These are phyloP conservation scores for Omphalotus olearius DNA, from an alignment of 1,284 basidiomycete genomes.

Conservation along the genomic window DNA sequence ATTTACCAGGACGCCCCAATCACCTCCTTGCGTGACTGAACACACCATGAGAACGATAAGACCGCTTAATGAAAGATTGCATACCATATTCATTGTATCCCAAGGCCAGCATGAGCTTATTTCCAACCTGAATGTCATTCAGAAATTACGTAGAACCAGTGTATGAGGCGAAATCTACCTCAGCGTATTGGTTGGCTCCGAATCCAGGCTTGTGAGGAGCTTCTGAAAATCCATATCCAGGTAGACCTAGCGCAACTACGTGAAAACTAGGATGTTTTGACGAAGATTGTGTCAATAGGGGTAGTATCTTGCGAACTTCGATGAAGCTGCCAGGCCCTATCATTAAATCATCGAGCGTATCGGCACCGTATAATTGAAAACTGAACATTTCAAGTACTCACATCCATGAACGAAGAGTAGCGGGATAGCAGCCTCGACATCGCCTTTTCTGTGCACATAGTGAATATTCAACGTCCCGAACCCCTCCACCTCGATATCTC, in stretches of 20 bases:
- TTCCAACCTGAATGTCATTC: conserved; percentile 28
- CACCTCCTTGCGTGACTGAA: conserved; percentile 43
- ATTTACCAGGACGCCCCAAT: conserved; percentile 13
- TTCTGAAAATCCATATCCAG: conserved; percentile 53
- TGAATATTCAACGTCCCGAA: conserved; percentile 8
- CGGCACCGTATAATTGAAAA: too few species aligned
- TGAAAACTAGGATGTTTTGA: conserved; percentile 52
- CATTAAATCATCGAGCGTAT: too few species aligned
- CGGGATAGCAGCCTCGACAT: conserved; percentile 33
- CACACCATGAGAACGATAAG: neutral
- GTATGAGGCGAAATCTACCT: conserved; percentile 22
- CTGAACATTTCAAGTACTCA: conserved; percentile 20
- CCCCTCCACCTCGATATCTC: conserved; percentile 5
- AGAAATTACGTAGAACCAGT: neutral
- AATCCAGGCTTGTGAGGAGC: conserved; percentile 24
- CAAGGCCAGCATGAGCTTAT: conserved; percentile 50
- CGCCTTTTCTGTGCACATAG: conserved; percentile 22
- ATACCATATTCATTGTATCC: conserved; percentile 51
- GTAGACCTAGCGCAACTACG: conserved; percentile 50
- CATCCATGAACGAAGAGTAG: conserved; percentile 46
- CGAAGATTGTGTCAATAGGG: conserved; percentile 38
- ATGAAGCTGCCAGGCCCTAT: conserved; percentile 60
- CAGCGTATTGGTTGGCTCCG: conserved; percentile 32
- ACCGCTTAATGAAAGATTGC: conserved; percentile 6
- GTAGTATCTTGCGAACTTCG: conserved; percentile 51